Evolutionary conservation across 768 basidiomycete genomes (phyloP).

Genomic region (Pleurotus eryngii): DNA sequence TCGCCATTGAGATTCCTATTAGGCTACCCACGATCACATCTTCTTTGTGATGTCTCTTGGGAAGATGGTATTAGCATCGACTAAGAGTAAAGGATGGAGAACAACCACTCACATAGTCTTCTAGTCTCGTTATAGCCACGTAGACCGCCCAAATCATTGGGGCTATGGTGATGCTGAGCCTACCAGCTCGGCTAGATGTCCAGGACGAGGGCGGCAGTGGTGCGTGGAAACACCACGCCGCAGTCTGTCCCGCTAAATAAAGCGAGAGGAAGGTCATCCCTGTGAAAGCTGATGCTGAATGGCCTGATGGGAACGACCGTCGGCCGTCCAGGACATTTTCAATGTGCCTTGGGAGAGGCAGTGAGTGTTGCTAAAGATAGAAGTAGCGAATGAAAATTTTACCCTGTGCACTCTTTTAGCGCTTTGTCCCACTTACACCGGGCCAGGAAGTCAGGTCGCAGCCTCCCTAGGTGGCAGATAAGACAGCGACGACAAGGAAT

Average conservation of each 20-base stretch:
- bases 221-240: constrained; percentile 49
- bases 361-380: constrained; percentile 5
- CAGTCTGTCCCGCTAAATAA: constrained; percentile 63
- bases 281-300: constrained; percentile 63
- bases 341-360: constrained; percentile 25
- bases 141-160: constrained; percentile 57
- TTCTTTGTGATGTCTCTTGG: constrained; percentile 64
- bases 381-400: constrained; percentile 1
- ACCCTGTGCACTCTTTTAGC: constrained; percentile 55
- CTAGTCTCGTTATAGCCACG: constrained; percentile 59
- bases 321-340: constrained; percentile 44
- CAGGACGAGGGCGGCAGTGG: constrained; percentile 32
- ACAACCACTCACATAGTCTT: constrained; percentile 57
- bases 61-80: neutral
- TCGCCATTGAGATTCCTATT: constrained; percentile 51
- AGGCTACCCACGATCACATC: constrained; percentile 63
- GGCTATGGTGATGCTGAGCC: constrained; percentile 44
- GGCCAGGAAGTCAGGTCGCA: constrained; percentile 66
- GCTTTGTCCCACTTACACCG: constrained; percentile 59
- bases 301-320: constrained; percentile 67
- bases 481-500: constrained; percentile 8
- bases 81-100: neutral
- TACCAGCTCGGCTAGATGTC: constrained; percentile 43
- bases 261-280: constrained; percentile 64
- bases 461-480: constrained; percentile 31